Evolutionary conservation across 1,139 yeast species (phyloP).

Genomic region (Arxiozyma bovina): DNA sequence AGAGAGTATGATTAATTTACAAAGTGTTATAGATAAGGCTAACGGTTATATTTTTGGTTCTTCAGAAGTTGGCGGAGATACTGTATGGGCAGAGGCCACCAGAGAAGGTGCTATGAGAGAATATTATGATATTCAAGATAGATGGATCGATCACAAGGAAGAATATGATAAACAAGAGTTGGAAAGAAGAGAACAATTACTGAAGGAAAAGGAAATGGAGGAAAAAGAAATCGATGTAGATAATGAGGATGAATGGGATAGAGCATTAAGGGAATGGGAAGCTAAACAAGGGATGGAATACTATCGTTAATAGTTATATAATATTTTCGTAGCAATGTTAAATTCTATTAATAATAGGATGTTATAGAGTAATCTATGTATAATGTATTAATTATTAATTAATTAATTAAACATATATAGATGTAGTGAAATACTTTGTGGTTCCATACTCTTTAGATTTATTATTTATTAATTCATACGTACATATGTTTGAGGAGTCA

Average conservation of each 20-base stretch:
- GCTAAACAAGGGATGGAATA: slow-evolving; percentile 27
- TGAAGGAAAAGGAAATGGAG: slow-evolving; percentile 32
- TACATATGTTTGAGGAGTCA: too few relatives aligned
- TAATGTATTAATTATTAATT: too few relatives aligned
- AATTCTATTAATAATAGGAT: neutral
- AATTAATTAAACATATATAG: too few relatives aligned
- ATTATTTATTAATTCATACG: neutral
- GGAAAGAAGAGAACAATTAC: slow-evolving; percentile 34
- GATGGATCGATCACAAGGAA: slow-evolving; percentile 88
- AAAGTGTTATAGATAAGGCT: slow-evolving; percentile 76
- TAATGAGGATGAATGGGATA: slow-evolving; percentile 56
- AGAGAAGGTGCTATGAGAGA: slow-evolving; percentile 55
- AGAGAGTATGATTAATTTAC: slow-evolving; percentile 75
- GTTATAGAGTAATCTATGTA: neutral
- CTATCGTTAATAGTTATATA: slow-evolving; percentile 13
- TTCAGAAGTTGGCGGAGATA: slow-evolving; percentile 89
- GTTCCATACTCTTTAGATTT: too few relatives aligned
- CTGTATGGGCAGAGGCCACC: slow-evolving; percentile 91
- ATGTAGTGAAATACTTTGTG: neutral
- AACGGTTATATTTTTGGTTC: slow-evolving; percentile 90
- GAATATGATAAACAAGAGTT: slow-evolving; percentile 60
- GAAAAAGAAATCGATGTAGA: slow-evolving; percentile 43
- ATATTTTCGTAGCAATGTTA: neutral
- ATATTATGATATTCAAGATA: slow-evolving; percentile 71
- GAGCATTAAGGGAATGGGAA: slow-evolving; percentile 60